Conservation (phyloP, 352 stramenopile species). For the Stephanocyclus meneghinianus region DNA sequence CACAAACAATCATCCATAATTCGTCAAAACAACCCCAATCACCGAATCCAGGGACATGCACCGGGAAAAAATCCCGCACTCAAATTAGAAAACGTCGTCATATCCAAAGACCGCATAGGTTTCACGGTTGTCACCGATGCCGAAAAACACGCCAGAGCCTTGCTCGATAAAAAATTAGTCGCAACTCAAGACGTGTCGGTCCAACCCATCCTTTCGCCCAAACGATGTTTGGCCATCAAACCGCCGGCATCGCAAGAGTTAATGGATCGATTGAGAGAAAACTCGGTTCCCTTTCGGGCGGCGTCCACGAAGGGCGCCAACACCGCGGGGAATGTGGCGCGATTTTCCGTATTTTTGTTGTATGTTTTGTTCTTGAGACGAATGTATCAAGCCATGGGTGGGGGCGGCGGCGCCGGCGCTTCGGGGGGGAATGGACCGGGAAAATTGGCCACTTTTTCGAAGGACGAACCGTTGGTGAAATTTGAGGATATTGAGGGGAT, state of each 20-base stretch:
- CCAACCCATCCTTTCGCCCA: constrained; percentile 12
- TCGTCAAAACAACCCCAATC: too few species aligned
- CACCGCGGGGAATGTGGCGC: constrained; percentile 25
- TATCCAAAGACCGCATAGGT: constrained; percentile 62
- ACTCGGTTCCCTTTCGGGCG: constrained; percentile 67
- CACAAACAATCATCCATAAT: not conserved
- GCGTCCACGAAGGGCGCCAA: constrained; percentile 49
- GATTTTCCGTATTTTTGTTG: constrained; percentile 58
- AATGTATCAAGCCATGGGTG: constrained; percentile 64
- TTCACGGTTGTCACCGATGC: constrained; percentile 52
- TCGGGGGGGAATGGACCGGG: constrained; percentile 80
- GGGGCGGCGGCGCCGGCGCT: constrained; percentile 58
- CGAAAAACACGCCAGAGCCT: constrained; percentile 31
- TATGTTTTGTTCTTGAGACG: constrained; percentile 73
- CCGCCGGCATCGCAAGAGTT: constrained; percentile 62
- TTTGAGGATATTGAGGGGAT: constrained; percentile 94
- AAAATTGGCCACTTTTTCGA: constrained; percentile 72
- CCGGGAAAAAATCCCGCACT: constrained; percentile 47
- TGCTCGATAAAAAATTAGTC: constrained; percentile 42
- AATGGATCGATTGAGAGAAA: constrained; percentile 53
- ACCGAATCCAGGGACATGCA: constrained; percentile 22
- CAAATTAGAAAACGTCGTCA: constrained; percentile 64
- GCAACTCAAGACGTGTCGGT: constrained; percentile 42
- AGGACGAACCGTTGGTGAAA: constrained; percentile 72
- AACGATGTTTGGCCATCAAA: constrained; percentile 64